Evolutionary conservation across 495 filamentous ascomycete genomes (phyloP), one percentile per base, ranked within the genome.

Genomic region (Xylaria venustula): DNA sequence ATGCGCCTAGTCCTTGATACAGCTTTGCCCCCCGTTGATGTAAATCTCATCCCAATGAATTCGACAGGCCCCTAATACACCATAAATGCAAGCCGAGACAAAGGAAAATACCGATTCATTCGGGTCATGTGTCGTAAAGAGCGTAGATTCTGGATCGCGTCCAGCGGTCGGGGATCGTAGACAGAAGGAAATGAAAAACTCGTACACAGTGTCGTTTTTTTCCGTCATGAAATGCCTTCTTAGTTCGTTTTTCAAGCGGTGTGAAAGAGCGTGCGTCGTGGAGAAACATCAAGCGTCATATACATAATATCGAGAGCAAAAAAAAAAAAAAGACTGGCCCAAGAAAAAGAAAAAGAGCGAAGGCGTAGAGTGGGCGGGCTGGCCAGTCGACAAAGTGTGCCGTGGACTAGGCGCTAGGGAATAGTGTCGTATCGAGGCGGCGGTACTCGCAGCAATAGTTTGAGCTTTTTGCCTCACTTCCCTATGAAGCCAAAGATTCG

Each of bases 401-500:
- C 22, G 11, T 9, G 2, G 45, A 48, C 45, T 15, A 48, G 22
- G 11, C 14, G 3, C 5, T 11, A 34, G 30, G 30, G 11, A 34
- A 34, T 34, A 34, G 30, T 34, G 30, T 34, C 11, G 30, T 5
- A 5, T 11, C 5, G 30, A 49, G 44, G 12, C 19, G 32, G 25
- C 25, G 15, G 54, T 6, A 59, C 7, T 45, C 22, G 55, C 32
- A n/a, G 22, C 30, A 34, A 34, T 11, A 34, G 30, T 11, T 5
- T 5, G 30, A 5, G 30, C 5, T 34, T 3, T 14, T 32, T 3
- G n/a, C 50, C 15, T 57, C 17, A 66, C 15, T 58, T 62, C 8
- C 58, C 42, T 25, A 41, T 61, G 2, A 69, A 48, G 17, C 69
- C 69, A 7, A 71, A 60, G 1, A 71, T 71, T 20, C 66, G 59